Conservation (phyloP, 1,284 basidiomycete genomes). For the Leccinum solheimii region DNA sequence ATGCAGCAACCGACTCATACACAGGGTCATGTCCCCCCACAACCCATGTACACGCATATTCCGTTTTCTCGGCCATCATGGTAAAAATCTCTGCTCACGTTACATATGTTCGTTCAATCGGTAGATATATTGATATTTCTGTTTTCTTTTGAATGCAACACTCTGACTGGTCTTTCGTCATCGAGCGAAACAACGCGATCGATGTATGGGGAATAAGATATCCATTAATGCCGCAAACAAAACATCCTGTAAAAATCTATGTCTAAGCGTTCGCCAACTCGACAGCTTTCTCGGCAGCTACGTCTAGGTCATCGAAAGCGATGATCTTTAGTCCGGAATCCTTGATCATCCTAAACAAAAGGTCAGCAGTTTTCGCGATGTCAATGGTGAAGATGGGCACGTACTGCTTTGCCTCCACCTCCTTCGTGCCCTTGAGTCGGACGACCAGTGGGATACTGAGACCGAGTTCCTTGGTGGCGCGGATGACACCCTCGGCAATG, state of each 20-base stretch:
- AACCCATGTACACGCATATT: slow-evolving; percentile 34
- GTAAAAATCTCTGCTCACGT: slow-evolving; percentile 34
- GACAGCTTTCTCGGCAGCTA: slow-evolving; percentile 85
- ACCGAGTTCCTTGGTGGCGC: slow-evolving; percentile 90
- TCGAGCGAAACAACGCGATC: not conserved
- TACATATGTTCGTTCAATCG: slow-evolving; percentile 18
- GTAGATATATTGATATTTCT: slow-evolving; percentile 38
- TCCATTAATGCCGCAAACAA: slow-evolving; percentile 22
- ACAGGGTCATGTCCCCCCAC: slow-evolving; percentile 31
- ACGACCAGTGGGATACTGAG: slow-evolving; percentile 90
- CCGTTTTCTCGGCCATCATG: slow-evolving; percentile 42
- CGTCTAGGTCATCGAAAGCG: slow-evolving; percentile 83
- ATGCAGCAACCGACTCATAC: slow-evolving; percentile 34
- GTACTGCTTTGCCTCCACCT: slow-evolving; percentile 91
- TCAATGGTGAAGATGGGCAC: slow-evolving; percentile 31
- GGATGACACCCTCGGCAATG: slow-evolving; percentile 97
- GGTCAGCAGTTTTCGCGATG: slow-evolving; percentile 5
- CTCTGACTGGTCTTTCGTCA: slow-evolving; percentile 31
- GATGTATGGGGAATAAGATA: slow-evolving; percentile 6
- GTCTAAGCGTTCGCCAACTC: slow-evolving; percentile 54
- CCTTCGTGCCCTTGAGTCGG: slow-evolving; percentile 95
- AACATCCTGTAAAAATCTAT: slow-evolving; percentile 19
- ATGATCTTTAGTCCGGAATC: slow-evolving; percentile 92
- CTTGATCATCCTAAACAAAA: slow-evolving; percentile 74
- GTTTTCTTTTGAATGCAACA: slow-evolving; percentile 30